These are phyloP conservation scores for Scleroderma citrinum DNA, from an alignment of 768 basidiomycete genomes.

Conservation along the genomic window DNA sequence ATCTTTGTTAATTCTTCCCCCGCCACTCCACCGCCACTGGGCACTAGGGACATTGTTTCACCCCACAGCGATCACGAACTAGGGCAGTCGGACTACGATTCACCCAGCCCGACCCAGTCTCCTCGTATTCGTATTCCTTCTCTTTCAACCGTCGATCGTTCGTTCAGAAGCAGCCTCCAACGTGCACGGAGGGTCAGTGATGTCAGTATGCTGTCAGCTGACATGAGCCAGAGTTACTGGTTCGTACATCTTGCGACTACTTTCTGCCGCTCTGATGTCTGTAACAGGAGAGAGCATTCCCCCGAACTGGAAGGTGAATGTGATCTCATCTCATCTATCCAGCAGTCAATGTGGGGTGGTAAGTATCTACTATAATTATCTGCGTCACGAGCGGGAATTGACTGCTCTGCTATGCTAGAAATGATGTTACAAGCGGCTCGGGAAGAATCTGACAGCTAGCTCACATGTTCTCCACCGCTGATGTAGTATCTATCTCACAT, in stretches of 20 bases:
- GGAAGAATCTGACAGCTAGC: constrained; percentile 31
- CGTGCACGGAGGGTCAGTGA: constrained; percentile 53
- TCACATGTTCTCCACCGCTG: constrained; percentile 1
- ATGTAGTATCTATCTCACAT: constrained; percentile 6
- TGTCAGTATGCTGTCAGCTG: constrained; percentile 52
- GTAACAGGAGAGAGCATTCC: constrained; percentile 10
- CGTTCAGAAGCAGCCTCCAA: constrained; percentile 42
- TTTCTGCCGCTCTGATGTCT: neutral
- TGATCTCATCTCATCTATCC: constrained; percentile 51
- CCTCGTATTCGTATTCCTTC: constrained; percentile 10
- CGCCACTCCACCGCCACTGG: constrained; percentile 42
- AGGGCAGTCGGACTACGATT: constrained; percentile 1
- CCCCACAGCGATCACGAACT: constrained; percentile 12
- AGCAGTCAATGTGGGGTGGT: constrained; percentile 72
- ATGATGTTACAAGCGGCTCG: constrained; percentile 44
- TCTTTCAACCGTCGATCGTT: constrained; percentile 32
- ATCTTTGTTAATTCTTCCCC: constrained; percentile 62
- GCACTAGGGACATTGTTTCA: constrained; percentile 53
- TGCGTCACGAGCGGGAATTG: neutral
- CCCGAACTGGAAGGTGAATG: constrained; percentile 11
- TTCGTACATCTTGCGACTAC: constrained; percentile 27
- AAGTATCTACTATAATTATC: constrained; percentile 18
- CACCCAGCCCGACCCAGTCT: constrained; percentile 4
- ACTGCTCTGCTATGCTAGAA: constrained; percentile 12
- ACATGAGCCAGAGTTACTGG: constrained; percentile 44